Evolutionary conservation across 805 yeast genomes (phyloP), one percentile per base, ranked within the genome.

Genomic region (Schwanniomyces polymorphus): DNA sequence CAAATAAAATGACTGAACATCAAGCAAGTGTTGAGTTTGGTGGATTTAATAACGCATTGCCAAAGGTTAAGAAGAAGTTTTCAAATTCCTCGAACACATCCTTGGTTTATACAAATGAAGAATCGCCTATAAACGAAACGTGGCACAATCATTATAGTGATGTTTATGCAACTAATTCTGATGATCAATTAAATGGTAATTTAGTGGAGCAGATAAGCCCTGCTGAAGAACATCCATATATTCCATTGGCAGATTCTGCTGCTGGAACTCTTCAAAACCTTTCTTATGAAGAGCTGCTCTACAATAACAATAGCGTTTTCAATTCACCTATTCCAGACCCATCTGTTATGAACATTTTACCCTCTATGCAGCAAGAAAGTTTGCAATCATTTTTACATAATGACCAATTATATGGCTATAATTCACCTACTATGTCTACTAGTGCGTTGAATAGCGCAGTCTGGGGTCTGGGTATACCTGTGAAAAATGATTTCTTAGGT

Each of bases 11-110:
- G 44, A 61, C 64, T 7, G 76, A 72, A 46, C 58, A 64, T 46
- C 67, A 63, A 45, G 75, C 75, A 5, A 63, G 72, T 37, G 54
- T 70, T 39, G 68, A 65, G 28, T 72, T 70, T 58, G 76, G 75
- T 0, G 76, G 77, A 5, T 58, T 52, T 42, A 51, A 52, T 38
- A 65, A 64, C 48, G 70, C 70, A 2, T 51, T 61, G 31, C 55
- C 59, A 27, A 61, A 59, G 28, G 33, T 50, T 1, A 42, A 38
- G 18, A 48, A 45, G 17, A 43, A 29, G n/a, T 27, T n/a, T 27
- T 16, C 14, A 43, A 37, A 26, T 17, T 27, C 38, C 2, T 43
- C 46, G 5, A 28, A 18, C 27, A n/a, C 40, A 7, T 17, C 47
- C 21, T 41, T 17, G 7, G 38, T 26, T 14, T 27, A 21, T 12